Evolutionary conservation across 2,329 filamentous ascomycete genomes (phyloP).

Genomic region (Alternaria triticimaculans): DNA sequence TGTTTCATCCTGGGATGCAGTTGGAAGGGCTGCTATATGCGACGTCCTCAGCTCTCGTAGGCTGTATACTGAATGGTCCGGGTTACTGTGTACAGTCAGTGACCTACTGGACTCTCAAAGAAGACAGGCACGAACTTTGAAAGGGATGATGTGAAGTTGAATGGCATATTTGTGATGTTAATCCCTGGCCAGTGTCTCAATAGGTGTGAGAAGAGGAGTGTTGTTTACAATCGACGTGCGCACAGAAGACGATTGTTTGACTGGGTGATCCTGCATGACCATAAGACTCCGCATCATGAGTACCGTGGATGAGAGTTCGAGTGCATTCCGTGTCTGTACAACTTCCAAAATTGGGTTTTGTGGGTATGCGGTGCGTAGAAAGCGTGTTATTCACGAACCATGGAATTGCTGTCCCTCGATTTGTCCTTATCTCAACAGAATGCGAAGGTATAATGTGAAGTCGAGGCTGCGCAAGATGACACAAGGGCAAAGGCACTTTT

Average conservation of each 20-base stretch:
- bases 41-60: background rate
- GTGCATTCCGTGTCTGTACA: background rate
- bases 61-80: background rate
- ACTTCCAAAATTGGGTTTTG: background rate
- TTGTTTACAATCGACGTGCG: background rate
- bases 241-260: background rate
- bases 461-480: background rate
- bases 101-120: background rate
- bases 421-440: background rate
- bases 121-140: background rate
- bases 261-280: background rate
- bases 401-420: background rate
- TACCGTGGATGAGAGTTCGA: background rate
- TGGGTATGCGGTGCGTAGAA: background rate
- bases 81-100: background rate
- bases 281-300: background rate
- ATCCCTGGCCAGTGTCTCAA: background rate
- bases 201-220: background rate
- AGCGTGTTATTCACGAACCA: background rate
- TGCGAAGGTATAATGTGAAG: background rate
- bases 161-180: background rate
- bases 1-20: background rate
- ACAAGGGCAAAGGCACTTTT: background rate
- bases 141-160: background rate
- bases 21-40: background rate